Base-by-base conservation (phyloP, 805 yeast genomes). In the Myxozyma kluyveri region DNA sequence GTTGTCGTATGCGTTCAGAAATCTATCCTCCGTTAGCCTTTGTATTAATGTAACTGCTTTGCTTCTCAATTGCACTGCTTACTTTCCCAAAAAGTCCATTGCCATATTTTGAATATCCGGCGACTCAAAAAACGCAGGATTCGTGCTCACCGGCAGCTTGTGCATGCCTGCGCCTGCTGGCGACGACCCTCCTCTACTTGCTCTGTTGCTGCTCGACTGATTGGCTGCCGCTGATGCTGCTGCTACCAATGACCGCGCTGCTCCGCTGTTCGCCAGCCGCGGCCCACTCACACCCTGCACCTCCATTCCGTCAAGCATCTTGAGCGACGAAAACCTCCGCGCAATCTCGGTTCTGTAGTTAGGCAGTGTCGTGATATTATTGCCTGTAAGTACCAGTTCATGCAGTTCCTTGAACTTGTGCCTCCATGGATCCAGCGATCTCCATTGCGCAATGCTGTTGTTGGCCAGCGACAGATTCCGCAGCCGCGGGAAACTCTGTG, bases 61-160 rank as follows among this genome's bases (percentile, higher is more conserved):
- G 23, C 29, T 18, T n/a, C 38, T 12, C 19, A 40, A 45, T 26
- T 12, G 10, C 19, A 44, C 4, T 3, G 36, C 58, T 9, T 31
- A 55, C 59, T 49, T 57, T 26, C 88, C 69, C 4, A 90, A 73
- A 67, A 93, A 93, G 62, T 77, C 81, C n/a, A 89, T 82, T 4
- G 93, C 82, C 27, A 86, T 70, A 23, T 74, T 72, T 56, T 86
- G 88, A 29, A 88, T 75, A 36, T 81, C 86, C 14, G 76, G 74
- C 62, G 82, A 86, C 70, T 87, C 96, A 67, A 90, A 90, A 66
- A 91, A 93, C 71, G 83, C 81, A 52, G 81, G 83, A 47, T 79
- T 79, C 6, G 70, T 56, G 1, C 69, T 68, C 22, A 64, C 52
- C 1, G 75, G 73, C 32, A 72, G 62, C 42, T 61, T 60, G 43